Conservation (phyloP, 2,329 filamentous ascomycete species). For the Aureobasidium leucospermi region DNA sequence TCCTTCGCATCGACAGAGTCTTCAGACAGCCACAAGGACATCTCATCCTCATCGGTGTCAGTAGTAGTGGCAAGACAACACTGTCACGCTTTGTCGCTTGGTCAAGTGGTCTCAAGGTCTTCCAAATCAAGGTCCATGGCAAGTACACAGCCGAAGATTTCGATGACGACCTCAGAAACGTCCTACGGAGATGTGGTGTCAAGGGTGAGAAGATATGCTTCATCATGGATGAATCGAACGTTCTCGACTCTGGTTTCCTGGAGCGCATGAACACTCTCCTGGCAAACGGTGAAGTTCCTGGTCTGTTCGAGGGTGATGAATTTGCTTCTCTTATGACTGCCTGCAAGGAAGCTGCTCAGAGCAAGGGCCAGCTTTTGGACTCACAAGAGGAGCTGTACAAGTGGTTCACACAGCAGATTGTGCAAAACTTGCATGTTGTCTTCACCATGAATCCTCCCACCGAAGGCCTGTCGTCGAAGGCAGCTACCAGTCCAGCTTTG, state of each 20-base stretch:
- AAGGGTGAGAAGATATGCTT: slow-evolving; percentile 99
- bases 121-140: slow-evolving; percentile 99
- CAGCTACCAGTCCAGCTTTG: slow-evolving; percentile 90
- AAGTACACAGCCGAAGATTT: slow-evolving; percentile 98
- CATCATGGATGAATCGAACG: slow-evolving; percentile 99
- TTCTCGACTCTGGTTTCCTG: slow-evolving; percentile 95
- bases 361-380: slow-evolving; percentile 88
- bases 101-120: slow-evolving; percentile 99
- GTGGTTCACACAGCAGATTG: slow-evolving; percentile 99
- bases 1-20: slow-evolving; percentile 94
- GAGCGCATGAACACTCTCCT: slow-evolving; percentile 99
- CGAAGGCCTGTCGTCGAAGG: slow-evolving; percentile 89
- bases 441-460: slow-evolving; percentile 99
- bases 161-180: slow-evolving; percentile 91
- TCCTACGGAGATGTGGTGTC: slow-evolving; percentile 87
- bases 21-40: slow-evolving; percentile 98
- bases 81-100: slow-evolving; percentile 96
- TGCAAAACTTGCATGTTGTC: slow-evolving; percentile 97
- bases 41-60: slow-evolving; percentile 96
- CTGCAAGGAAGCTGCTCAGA: slow-evolving; percentile 95
- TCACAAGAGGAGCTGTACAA: slow-evolving; percentile 99
- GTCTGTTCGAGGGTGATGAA: slow-evolving; percentile 98
- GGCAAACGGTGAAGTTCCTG: slow-evolving; percentile 97
- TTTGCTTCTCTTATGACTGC: slow-evolving; percentile 98
- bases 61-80: slow-evolving; percentile 96